phyloP scores from a whole-genome alignment of 176 grass and related monocot species.

The Oryza meyeriana region DNA sequence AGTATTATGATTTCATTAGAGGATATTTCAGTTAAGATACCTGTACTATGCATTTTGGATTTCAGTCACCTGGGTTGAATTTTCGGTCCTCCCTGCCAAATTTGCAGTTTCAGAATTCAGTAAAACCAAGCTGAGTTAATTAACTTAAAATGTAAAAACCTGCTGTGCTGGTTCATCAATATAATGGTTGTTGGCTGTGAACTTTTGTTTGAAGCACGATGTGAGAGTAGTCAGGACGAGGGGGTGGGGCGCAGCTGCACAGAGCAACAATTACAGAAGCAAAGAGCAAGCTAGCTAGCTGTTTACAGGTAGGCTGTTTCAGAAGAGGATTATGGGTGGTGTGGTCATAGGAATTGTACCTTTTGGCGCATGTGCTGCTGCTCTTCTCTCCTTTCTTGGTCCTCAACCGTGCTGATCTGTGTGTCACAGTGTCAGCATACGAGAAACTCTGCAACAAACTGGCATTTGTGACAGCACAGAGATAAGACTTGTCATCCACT shows the following conservation, averaged over 20 bases:
- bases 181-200: background rate
- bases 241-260: background rate
- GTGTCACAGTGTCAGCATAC: conserved; percentile 3
- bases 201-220: background rate
- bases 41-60: background rate
- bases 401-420: background rate
- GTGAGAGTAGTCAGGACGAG: background rate
- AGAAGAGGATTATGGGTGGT: background rate
- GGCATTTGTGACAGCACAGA: background rate
- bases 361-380: background rate
- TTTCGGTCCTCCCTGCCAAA: background rate
- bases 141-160: background rate
- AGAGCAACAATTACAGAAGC: background rate
- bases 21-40: background rate
- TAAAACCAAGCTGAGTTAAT: background rate
- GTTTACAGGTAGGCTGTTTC: background rate
- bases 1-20: background rate
- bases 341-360: background rate
- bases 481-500: background rate
- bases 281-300: background rate
- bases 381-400: background rate
- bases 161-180: background rate
- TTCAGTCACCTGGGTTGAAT: background rate
- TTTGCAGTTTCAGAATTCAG: background rate
- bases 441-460: background rate